phyloP scores from a whole-genome alignment of 768 basidiomycete species.

The Amanita jacksonii region DNA sequence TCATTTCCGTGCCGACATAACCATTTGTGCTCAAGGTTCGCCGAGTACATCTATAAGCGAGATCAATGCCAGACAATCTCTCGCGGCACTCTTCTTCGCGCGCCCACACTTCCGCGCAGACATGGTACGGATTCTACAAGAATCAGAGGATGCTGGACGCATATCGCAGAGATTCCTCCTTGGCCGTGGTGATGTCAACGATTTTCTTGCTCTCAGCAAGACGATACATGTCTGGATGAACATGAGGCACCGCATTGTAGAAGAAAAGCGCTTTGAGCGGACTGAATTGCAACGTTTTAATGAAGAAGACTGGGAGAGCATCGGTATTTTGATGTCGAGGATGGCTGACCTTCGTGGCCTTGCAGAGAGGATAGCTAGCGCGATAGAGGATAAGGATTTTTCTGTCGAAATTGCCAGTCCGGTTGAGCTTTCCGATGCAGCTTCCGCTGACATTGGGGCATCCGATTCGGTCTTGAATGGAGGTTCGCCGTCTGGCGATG shows the following conservation, averaged over 20 bases:
- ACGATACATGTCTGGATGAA: slow-evolving; percentile 53
- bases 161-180: slow-evolving; percentile 71
- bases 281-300: slow-evolving; percentile 21
- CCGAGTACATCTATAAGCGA: slow-evolving; percentile 70
- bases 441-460: background rate
- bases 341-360: slow-evolving; percentile 44
- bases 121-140: slow-evolving; percentile 41
- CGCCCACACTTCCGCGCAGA: slow-evolving; percentile 59
- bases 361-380: slow-evolving; percentile 44
- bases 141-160: slow-evolving; percentile 62
- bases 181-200: slow-evolving; percentile 54
- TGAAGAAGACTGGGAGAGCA: slow-evolving; percentile 40
- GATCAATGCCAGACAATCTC: slow-evolving; percentile 65
- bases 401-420: background rate
- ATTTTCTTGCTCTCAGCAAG: slow-evolving; percentile 53
- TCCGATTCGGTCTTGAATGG: slow-evolving; percentile 5
- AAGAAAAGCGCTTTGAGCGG: slow-evolving; percentile 48
- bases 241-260: slow-evolving; percentile 39
- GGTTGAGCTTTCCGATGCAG: slow-evolving; percentile 2
- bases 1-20: no score
- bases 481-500: slow-evolving; percentile 22
- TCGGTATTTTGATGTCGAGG: slow-evolving; percentile 43
- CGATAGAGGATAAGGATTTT: slow-evolving; percentile 24
- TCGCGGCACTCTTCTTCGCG: slow-evolving; percentile 61
- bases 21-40: slow-evolving; percentile 51